Evolutionary conservation across 495 filamentous ascomycete species (phyloP), one percentile per base, ranked within the genome.

Genomic region (Extremus antarcticus): DNA sequence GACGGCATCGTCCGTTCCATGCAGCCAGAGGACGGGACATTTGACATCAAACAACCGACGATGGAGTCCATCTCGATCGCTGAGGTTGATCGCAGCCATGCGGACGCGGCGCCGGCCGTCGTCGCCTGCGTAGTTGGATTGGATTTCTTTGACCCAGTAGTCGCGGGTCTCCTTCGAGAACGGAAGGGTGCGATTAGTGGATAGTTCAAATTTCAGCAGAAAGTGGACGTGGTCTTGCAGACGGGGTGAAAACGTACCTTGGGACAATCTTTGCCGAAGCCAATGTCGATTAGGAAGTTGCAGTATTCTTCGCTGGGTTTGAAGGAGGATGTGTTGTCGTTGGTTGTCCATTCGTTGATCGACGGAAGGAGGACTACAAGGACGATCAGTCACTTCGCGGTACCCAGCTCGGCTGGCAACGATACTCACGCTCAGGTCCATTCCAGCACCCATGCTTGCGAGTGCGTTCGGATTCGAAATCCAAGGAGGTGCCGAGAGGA

Each of bases 1-100:
- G 0, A 78, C 71, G 0, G 51, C n/a, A 53, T 60, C 57, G 20
- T 29, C 39, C 25, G 57, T 63, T 52, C 79, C 79, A 62, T 86
- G 81, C 43, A 84, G 54, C 82, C 81, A 86, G 35, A 76, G 66
- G 1, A 85, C 76, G 0, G 82, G 81, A 57, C 81, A 84, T 43
- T 57, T 66, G 17, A 85, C 66, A 66, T 84, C 76, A 11, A 68
- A 63, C 11, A 84, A 53, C 40, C 82, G 65, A 3, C 70, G 60
- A 47, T 75, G 70, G 50, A 86, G 66, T 15, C 77, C 75, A 58
- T 82, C 82, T n/a, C 82, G 63, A 53, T 80, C 78, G n/a, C 73
- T 57, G 17, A 86, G 62, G 52, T 76, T 78, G 54, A 76, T 74
- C 0, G 72, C 70, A 1, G 79, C 78, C 80, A 82, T 80, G 20